These are phyloP conservation scores for Coniochaeta pulveracea DNA, from an alignment of 2,329 filamentous ascomycete species.

Conservation along the genomic window DNA sequence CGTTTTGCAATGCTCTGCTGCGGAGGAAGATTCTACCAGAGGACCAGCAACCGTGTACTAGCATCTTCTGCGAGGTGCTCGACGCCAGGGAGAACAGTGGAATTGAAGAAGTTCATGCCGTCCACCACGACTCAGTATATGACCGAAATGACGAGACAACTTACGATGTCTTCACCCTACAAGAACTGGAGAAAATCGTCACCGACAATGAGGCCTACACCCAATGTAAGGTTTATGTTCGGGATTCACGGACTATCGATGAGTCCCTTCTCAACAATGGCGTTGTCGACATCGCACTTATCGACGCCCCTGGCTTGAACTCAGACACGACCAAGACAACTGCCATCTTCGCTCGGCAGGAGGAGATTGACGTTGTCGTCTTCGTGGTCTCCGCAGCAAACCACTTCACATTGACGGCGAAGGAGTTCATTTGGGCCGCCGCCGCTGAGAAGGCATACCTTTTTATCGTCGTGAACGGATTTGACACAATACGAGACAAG, in stretches of 20 bases:
- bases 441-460: slow-evolving; percentile 97
- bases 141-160: slow-evolving; percentile 87
- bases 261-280: slow-evolving; percentile 94
- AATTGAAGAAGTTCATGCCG: slow-evolving; percentile 89
- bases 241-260: slow-evolving; percentile 78
- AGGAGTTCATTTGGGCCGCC: slow-evolving; percentile 92
- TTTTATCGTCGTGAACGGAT: slow-evolving; percentile 97
- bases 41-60: slow-evolving; percentile 95
- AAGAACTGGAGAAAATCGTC: slow-evolving; percentile 79
- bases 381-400: slow-evolving; percentile 97
- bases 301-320: slow-evolving; percentile 92
- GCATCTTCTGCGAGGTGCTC: slow-evolving; percentile 95
- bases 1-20: slow-evolving; percentile 94
- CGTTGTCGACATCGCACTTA: slow-evolving; percentile 93
- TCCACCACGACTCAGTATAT: slow-evolving; percentile 71
- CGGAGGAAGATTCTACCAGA: slow-evolving; percentile 88
- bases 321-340: slow-evolving; percentile 95
- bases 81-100: slow-evolving; percentile 85
- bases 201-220: slow-evolving; percentile 79
- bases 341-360: slow-evolving; percentile 90
- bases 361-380: slow-evolving; percentile 97
- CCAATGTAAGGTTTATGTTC: slow-evolving; percentile 95
- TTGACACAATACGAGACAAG: slow-evolving; percentile 88
- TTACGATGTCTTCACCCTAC: slow-evolving; percentile 74
- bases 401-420: slow-evolving; percentile 95